Evolutionary conservation across 768 basidiomycete species (phyloP), one percentile per base, ranked within the genome.

Genomic region (Daedalea quercina): DNA sequence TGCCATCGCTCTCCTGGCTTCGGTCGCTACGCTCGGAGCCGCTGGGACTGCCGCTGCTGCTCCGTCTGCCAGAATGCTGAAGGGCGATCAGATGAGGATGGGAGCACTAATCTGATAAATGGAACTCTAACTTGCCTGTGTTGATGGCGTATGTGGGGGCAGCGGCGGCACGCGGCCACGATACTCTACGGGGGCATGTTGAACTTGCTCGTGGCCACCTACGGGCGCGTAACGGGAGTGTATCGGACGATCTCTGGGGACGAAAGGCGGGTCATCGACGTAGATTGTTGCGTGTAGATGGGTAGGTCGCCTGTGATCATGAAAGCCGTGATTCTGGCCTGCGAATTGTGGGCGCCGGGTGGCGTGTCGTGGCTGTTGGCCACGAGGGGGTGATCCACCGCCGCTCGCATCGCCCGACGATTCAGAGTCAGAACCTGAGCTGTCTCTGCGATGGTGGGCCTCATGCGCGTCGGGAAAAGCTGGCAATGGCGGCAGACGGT

Each of bases 261-360:
- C 41, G 49, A 55, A 59, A 1, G 60, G 58, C 3, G 53, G 13
- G 47, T 62, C 60, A 40, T 62, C 60, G 15, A 49, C 52, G 47
- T 53, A 57, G 33, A 57, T 15, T 41, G 52, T 60, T 45, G 59
- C 54, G 42, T 44, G 20, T 13, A 41, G 48, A 50, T 49, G 47
- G 20, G 45, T 31, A 43, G 52, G 9, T 26, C 28, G 54, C 50
- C 47, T 11, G 6, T 44, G 42, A 47, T n/a, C 44, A 43, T 49
- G 50, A 26, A 40, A 54, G 50, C 49, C 33, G 20, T 26, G 31
- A 49, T 48, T 49, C 44, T 57, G 47, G 15, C 22, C 34, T 51
- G 41, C 56, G 49, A 53, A 55, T n/a, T 40, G 46, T 19, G 53
- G 44, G 17, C 49, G 45, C 26, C 31, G 41, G 23, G 47, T 40